phyloP scores from a whole-genome alignment of 306 rosid genomes.

The Lagenaria siceraria region DNA sequence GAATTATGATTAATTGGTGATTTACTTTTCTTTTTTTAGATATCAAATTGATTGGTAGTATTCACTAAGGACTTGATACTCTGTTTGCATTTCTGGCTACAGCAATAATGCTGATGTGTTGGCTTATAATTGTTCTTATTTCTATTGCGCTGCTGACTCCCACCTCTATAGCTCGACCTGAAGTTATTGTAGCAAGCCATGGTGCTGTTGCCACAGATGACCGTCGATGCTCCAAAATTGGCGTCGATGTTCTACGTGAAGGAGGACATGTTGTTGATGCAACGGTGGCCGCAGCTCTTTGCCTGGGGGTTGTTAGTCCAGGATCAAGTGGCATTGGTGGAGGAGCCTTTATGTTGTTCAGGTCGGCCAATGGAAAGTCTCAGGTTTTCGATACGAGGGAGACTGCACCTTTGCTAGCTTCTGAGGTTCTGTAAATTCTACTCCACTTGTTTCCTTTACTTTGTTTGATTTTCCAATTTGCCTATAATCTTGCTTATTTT shows the following conservation, averaged over 20 bases:
- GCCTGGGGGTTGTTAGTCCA: too few relatives aligned
- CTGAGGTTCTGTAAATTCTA: constrained; percentile 31
- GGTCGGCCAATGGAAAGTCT: too few relatives aligned
- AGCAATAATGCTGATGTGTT: constrained; percentile 12
- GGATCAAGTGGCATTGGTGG: too few relatives aligned
- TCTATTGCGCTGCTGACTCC: constrained; percentile 14
- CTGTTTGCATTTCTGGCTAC: constrained; percentile 10
- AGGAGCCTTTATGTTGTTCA: too few relatives aligned
- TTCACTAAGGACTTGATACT: background rate
- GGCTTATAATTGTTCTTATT: constrained; percentile 21
- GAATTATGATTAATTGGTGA: background rate
- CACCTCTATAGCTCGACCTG: constrained; percentile 20
- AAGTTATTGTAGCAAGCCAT: constrained; percentile 25
- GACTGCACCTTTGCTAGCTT: constrained; percentile 19
- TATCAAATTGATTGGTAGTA: background rate
- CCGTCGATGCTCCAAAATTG: constrained; percentile 52
- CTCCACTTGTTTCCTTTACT: background rate
- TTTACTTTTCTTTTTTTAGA: background rate
- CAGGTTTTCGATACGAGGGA: too few relatives aligned
- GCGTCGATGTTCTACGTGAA: constrained; percentile 30
- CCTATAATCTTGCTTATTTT: background rate
- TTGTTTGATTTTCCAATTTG: background rate
- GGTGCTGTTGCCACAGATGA: constrained; percentile 86
- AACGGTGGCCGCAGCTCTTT: constrained; percentile 60
- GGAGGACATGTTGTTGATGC: constrained; percentile 84